A percentile compares a stretch with the other conserved stretches of the same genome.
Evolutionary conservation across 371 early-diverging fungal genomes (phyloP).

Genomic region (Apophysomyces trapeziformis): DNA sequence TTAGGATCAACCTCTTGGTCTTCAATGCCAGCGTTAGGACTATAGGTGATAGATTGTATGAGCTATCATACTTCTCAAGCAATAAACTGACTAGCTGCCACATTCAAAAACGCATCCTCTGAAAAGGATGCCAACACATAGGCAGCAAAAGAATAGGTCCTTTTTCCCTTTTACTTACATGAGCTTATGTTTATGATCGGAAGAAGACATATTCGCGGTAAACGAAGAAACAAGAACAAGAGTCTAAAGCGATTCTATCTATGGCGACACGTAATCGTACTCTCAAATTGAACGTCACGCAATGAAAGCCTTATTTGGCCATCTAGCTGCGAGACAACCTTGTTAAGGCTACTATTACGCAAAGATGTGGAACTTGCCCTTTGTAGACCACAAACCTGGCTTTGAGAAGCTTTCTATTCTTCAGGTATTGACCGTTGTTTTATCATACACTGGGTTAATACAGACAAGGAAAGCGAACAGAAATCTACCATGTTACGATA

Average conservation of each 20-base stretch:
- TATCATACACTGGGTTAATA: too few relatives aligned
- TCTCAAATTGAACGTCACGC: not conserved
- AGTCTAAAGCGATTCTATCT: not conserved
- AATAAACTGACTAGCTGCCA: not conserved
- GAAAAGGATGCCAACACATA: not conserved
- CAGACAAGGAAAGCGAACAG: too few relatives aligned
- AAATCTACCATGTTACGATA: too few relatives aligned
- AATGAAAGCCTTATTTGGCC: not conserved
- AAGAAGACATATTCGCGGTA: constrained; percentile 19
- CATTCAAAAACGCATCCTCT: too few relatives aligned
- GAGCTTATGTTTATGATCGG: constrained; percentile 27
- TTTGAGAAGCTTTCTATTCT: too few relatives aligned
- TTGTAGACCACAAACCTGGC: too few relatives aligned
- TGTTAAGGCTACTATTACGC: too few relatives aligned
- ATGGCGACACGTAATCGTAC: constrained; percentile 22
- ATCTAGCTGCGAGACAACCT: too few relatives aligned
- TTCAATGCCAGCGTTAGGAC: constrained; percentile 51
- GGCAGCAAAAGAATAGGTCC: not conserved
- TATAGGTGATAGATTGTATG: constrained; percentile 11
- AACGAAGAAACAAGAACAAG: constrained; percentile 8
- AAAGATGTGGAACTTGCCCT: too few relatives aligned
- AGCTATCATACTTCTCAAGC: not conserved
- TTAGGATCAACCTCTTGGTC: constrained; percentile 58
- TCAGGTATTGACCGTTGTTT: too few relatives aligned
- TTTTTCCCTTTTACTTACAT: constrained; percentile 17